Base-by-base conservation (phyloP, 495 filamentous ascomycete species). In the Collariella sp. region DNA sequence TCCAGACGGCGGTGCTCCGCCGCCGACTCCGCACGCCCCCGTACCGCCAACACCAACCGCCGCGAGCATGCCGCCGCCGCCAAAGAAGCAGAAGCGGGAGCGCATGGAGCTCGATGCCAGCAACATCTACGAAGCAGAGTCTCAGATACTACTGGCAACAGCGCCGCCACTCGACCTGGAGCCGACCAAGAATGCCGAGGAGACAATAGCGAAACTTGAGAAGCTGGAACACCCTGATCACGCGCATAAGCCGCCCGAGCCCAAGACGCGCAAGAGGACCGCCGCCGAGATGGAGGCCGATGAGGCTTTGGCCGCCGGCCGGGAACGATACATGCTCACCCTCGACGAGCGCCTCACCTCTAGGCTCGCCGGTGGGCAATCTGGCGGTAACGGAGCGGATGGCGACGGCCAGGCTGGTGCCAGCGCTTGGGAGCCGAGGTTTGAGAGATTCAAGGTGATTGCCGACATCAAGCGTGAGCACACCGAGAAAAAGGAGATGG, bases 231-330 rank as follows among this genome's bases (percentile, higher is more conserved):
- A 89, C 70, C 85, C 89, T 2, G 79, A 87, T 11, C 88, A 96
- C 62, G 77, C 76, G 13, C 77, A 84, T 50, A 76, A 81, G 29
- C 83, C 87, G 29, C 91, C 94, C 1, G 76, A 85, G 47, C 90
- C 89, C 15, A 96, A 95, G 74, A 81, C 82, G 22, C 79, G 94
- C 53, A 97, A 99, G 76, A 80, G 91, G 53, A 99, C 93, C 0
- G 84, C 90, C 11, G 93, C 94, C 6, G 91, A 99, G 62, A 78
- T 96, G 67, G 91, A 87, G 29, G 91, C 90, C 2, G 93, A 97
- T 64, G 90, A 97, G 66, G 91, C 93, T 0, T 72, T 87, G 54
- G 89, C 89, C 6, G 90, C 89, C 11, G 85, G 93, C 42, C 84
- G 89, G 64, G 89, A 96, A 66, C 76, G 87, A 24, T 91, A 89